phyloP scores from a whole-genome alignment of 495 filamentous ascomycete species.

The Xylaria palmicola region DNA sequence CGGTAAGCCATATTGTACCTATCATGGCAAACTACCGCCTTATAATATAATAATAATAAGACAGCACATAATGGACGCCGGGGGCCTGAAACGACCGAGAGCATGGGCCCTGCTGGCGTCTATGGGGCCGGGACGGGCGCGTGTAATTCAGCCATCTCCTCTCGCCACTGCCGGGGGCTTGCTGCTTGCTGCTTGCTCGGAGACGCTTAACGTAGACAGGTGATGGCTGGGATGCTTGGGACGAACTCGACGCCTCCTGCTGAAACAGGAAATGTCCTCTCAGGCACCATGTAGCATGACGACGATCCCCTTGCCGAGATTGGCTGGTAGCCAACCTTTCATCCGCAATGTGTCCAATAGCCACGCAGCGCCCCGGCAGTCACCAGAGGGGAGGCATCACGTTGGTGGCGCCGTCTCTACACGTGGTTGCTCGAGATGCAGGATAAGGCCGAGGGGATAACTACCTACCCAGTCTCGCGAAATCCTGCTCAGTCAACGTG shows the following conservation, averaged over 20 bases:
- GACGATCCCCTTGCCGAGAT: slow-evolving; percentile 11
- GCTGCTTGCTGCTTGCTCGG: neutral
- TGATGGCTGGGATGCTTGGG: slow-evolving; percentile 9
- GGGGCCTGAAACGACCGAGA: slow-evolving; percentile 11
- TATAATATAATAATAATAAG: too few species aligned
- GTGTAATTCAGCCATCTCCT: slow-evolving; percentile 7
- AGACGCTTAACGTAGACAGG: slow-evolving; percentile 3
- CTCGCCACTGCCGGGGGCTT: neutral
- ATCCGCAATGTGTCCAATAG: neutral
- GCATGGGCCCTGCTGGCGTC: slow-evolving; percentile 1
- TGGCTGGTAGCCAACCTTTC: slow-evolving; percentile 2
- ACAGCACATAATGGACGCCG: neutral
- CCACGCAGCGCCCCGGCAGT: slow-evolving; percentile 1
- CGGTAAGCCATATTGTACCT: neutral
- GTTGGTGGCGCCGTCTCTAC: slow-evolving; percentile 19
- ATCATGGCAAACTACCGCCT: neutral
- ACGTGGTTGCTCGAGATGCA: slow-evolving; percentile 33
- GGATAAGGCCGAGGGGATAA: slow-evolving; percentile 12
- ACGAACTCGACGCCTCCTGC: slow-evolving; percentile 25
- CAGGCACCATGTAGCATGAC: slow-evolving; percentile 30
- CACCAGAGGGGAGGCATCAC: neutral
- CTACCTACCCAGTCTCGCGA: neutral
- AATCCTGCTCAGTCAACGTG: neutral
- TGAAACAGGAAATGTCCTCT: slow-evolving; percentile 26
- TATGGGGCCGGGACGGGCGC: neutral